A percentile compares a stretch with the other conserved stretches of the same genome.
These are phyloP conservation scores for Fusarium anthophilum DNA, from an alignment of 2,329 filamentous ascomycete genomes.

Conservation along the genomic window DNA sequence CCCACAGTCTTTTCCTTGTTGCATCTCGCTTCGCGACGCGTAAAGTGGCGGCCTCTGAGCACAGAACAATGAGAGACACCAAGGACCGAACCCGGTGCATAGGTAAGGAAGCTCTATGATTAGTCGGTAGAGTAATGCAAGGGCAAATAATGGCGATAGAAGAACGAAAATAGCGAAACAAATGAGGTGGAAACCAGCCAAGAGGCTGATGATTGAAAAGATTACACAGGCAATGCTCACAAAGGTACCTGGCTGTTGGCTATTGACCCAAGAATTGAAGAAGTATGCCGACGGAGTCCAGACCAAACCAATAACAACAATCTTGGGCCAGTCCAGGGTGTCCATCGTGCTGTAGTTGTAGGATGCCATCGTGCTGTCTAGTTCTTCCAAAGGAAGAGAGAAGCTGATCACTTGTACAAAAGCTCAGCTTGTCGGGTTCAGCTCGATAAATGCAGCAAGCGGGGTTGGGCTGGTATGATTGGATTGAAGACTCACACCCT, in stretches of 20 bases:
- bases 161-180: rapidly evolving
- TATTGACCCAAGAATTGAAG: not conserved
- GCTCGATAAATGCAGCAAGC: not conserved
- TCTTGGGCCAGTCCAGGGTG: rapidly evolving
- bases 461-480: not conserved
- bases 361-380: not conserved
- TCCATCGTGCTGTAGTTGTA: not conserved
- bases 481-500: not conserved
- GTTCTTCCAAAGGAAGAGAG: rapidly evolving
- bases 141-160: rapidly evolving
- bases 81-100: not conserved
- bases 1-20: rapidly evolving
- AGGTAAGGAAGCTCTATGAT: rapidly evolving
- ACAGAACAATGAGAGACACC: not conserved
- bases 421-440: not conserved
- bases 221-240: not conserved
- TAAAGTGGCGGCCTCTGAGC: not conserved
- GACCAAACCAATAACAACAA: not conserved
- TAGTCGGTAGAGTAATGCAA: rapidly evolving
- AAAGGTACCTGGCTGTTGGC: not conserved
- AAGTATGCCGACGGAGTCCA: not conserved
- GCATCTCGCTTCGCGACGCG: too few species aligned
- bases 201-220: not conserved
- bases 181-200: not conserved
- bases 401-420: not conserved